Percentiles rank a stretch among this genome's conserved stretches.
These are phyloP conservation scores for Symbiodinium pilosum DNA, from an alignment of 73 alveolate species.

Conservation along the genomic window DNA sequence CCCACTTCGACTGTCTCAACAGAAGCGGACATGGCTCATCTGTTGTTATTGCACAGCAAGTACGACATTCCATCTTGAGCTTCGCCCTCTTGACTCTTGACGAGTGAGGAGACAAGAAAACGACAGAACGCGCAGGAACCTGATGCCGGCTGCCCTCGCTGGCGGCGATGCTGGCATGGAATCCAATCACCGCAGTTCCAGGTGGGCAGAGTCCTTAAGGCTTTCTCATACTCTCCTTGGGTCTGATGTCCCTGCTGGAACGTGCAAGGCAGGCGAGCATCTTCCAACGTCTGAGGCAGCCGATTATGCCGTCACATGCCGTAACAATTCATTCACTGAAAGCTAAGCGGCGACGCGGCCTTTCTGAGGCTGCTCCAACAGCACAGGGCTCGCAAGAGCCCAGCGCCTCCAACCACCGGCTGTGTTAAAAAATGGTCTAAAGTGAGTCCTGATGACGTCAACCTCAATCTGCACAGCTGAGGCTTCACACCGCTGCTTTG, in stretches of 20 bases:
- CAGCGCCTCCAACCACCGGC: not conserved
- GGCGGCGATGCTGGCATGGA: slow-evolving; percentile 1
- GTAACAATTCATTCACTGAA: no score
- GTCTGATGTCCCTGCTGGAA: not conserved
- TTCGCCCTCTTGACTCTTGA: no score
- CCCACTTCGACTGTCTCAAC: not conserved
- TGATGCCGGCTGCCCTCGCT: not conserved
- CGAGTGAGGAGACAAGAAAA: no score
- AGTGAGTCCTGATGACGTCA: no score
- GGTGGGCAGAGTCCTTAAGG: slow-evolving; percentile 11
- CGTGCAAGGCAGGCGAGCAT: not conserved
- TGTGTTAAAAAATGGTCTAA: no score
- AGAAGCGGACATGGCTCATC: no score
- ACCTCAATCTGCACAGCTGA: no score
- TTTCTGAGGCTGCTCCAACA: not conserved
- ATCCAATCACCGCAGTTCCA: slow-evolving; percentile 60
- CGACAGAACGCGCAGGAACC: not conserved
- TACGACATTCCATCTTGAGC: no score
- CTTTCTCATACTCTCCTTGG: not conserved
- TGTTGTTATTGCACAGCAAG: no score
- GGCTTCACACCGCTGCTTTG: no score
- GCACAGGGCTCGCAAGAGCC: slow-evolving; percentile 16
- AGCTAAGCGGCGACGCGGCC: not conserved
- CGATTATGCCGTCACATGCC: no score
- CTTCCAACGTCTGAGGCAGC: no score